A percentile compares a stretch with the other conserved stretches of the same genome.
Evolutionary conservation across 495 filamentous ascomycete genomes (phyloP).

Genomic region (Pseudomonodictys pantanalensis): DNA sequence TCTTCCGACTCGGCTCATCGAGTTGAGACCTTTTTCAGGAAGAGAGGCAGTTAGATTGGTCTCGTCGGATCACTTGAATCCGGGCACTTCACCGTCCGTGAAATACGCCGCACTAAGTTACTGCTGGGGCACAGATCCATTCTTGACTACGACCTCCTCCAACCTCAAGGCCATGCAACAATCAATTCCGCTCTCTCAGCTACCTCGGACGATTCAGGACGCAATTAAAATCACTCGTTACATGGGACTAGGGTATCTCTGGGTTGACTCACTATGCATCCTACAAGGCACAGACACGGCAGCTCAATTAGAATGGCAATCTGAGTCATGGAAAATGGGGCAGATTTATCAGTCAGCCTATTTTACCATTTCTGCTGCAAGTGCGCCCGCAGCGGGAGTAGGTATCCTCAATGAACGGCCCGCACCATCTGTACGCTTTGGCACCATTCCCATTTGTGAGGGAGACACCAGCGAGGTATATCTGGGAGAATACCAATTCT

Average conservation of each 20-base stretch:
- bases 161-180: neutral
- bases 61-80: no score
- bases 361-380: slow-evolving; percentile 3
- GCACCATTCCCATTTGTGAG: neutral
- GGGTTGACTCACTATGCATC: neutral
- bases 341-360: neutral
- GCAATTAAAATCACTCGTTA: neutral
- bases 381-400: neutral
- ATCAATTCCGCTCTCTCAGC: neutral
- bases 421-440: neutral
- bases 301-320: neutral
- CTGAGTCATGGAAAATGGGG: neutral
- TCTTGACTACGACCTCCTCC: neutral
- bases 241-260: neutral
- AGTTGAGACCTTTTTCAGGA: no score
- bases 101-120: no score
- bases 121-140: neutral
- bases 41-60: no score
- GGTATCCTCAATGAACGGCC: neutral
- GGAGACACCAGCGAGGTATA: neutral
- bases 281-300: neutral
- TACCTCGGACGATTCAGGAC: neutral
- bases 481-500: neutral
- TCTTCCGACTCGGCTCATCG: slow-evolving; percentile 5
- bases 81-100: no score